A percentile compares a stretch with the other conserved stretches of the same genome.
Evolutionary conservation across 805 yeast species (phyloP).

Genomic region (Sungouiozyma ichnusensis): DNA sequence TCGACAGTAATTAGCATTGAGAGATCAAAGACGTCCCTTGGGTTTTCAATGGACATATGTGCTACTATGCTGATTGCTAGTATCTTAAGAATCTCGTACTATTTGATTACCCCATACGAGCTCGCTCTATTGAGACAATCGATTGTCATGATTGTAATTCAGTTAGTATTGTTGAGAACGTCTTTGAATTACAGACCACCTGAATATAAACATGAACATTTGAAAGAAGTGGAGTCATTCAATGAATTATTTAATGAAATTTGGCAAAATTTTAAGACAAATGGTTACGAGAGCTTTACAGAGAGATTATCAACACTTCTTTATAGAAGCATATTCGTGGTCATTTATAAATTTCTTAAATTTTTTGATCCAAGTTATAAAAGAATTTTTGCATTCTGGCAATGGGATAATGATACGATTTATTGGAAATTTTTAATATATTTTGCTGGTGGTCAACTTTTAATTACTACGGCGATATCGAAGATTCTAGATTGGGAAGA

Average conservation of each 20-base stretch:
- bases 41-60: slow-evolving; percentile 87
- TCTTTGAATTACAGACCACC: slow-evolving; percentile 50
- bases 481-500: slow-evolving; percentile 32
- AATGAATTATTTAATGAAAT: slow-evolving; percentile 23
- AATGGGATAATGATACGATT: slow-evolving; percentile 53
- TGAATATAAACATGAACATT: slow-evolving; percentile 31
- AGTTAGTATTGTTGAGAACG: slow-evolving; percentile 49
- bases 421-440: slow-evolving; percentile 55
- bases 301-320: slow-evolving; percentile 14
- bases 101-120: slow-evolving; percentile 72
- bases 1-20: slow-evolving; percentile 66
- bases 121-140: slow-evolving; percentile 69
- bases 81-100: slow-evolving; percentile 63
- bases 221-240: slow-evolving; percentile 29
- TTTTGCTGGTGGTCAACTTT: slow-evolving; percentile 34
- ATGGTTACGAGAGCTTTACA: slow-evolving; percentile 2
- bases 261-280: slow-evolving; percentile 10
- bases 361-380: slow-evolving; percentile 62
- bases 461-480: slow-evolving; percentile 23
- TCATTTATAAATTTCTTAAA: slow-evolving; percentile 35
- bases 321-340: slow-evolving; percentile 19
- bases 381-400: slow-evolving; percentile 71
- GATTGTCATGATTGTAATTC: slow-evolving; percentile 75
- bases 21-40: slow-evolving; percentile 52
- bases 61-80: slow-evolving; percentile 81